Percentiles rank a stretch among this genome's conserved stretches.
Evolutionary conservation across 257 asterid species (phyloP).

Genomic region (Solanum pennellii): DNA sequence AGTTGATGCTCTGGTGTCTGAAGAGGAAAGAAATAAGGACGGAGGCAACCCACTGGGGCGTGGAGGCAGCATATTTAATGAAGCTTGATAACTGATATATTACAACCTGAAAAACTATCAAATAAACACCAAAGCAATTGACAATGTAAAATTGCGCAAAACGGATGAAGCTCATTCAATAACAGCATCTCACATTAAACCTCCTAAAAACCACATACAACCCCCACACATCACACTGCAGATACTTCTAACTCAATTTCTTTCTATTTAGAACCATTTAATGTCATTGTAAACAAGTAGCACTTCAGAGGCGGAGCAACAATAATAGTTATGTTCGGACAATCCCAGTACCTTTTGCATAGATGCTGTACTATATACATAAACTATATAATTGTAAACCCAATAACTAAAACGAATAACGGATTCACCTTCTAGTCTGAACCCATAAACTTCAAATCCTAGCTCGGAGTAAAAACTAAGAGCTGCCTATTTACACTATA

Average conservation of each 20-base stretch:
- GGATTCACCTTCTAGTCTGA: background rate
- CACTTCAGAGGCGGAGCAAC: background rate
- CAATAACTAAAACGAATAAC: background rate
- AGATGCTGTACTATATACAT: background rate
- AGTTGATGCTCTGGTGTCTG: conserved; percentile 64
- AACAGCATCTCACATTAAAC: background rate
- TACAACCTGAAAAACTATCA: conserved; percentile 29
- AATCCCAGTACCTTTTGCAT: background rate
- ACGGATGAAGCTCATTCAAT: background rate
- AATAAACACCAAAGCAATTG: conserved; percentile 1
- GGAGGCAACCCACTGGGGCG: conserved; percentile 74
- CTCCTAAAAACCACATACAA: background rate
- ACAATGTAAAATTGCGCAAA: background rate
- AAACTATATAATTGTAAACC: background rate
- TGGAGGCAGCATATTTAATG: conserved; percentile 77
- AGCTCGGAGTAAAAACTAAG: background rate
- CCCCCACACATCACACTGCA: background rate
- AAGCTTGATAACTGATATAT: conserved; percentile 38
- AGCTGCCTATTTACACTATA: background rate
- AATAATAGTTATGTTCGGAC: background rate
- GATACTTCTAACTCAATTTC: background rate
- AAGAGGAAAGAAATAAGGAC: conserved; percentile 58
- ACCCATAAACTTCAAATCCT: background rate
- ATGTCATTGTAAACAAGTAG: background rate
- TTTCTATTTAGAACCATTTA: background rate